Base-by-base conservation (phyloP, 129 eudicot species). In the Arctium minus region DNA sequence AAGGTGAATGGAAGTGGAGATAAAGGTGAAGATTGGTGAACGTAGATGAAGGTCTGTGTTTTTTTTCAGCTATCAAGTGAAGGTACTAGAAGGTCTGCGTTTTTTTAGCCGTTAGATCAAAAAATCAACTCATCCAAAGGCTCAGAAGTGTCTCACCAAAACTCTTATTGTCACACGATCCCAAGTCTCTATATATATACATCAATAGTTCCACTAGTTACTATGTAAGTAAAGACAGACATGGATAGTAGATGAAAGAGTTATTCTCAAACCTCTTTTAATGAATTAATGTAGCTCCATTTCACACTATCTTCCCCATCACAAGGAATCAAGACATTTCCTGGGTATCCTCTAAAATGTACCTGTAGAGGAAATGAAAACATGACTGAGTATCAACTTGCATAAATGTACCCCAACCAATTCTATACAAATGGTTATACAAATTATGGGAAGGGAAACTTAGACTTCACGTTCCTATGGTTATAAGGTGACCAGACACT, bases 321-420 rank as follows among this genome's bases (percentile, higher is more conserved):
- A 88, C 99, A 96, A 38, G 99, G 99, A 32, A 91, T 90, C 87
- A 96, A 90, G 32, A 88, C 38, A 83, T 84, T 90, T 77, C 84
- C 89, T 8, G 99, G 99, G 86, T 93, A 96, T 82, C 99, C 98
- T 86, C 99, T 93, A 86, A 93, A 96, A 90, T 96, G 99, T 70
- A 96, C 93, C 99, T 96, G 92, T 80, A 89, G 31, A 40, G 48
- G 71, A 42, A 48, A 64, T 56, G 39, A 38, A 80, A 8, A 18
- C 39, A n/a, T 46, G 42, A 75, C 9, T 80, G 33, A 64, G 75
- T 30, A 62, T 81, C 81, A 73, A 74, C 76, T 29, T 69, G 71
- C 81, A 79, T 18, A 72, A 7, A 29, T 9, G 30, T 65, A 13
- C 53, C 22, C 17, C 33, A 70, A 78, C 70, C 37, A 73, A 69